Conservation (phyloP, 495 filamentous ascomycete species). For the Aspergillus steynii region DNA sequence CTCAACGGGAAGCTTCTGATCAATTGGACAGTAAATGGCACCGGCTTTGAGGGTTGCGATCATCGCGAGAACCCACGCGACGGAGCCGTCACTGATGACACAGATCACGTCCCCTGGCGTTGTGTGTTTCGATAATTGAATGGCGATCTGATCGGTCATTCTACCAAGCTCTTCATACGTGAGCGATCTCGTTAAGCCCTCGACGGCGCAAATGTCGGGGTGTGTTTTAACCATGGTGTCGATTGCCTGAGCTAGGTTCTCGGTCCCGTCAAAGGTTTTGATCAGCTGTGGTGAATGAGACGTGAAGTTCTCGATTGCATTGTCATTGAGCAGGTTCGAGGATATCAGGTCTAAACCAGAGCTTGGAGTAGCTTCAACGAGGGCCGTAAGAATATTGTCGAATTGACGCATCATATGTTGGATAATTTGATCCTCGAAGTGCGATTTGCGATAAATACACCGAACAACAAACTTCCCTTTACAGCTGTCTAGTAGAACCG, state of each 20-base stretch:
- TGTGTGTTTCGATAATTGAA: not conserved
- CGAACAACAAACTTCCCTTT: not conserved
- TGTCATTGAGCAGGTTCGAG: not conserved
- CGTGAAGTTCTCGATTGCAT: not conserved
- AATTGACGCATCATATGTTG: not conserved
- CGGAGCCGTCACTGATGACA: not conserved
- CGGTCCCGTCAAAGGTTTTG: too few relatives aligned
- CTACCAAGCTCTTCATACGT: not conserved
- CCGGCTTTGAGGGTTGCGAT: not conserved
- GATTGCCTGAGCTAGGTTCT: not conserved
- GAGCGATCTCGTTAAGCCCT: not conserved
- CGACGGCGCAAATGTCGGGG: not conserved
- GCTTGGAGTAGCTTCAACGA: not conserved
- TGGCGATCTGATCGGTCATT: not conserved
- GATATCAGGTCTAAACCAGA: not conserved
- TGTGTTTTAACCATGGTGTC: not conserved
- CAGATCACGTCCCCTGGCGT: not conserved
- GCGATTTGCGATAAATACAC: not conserved
- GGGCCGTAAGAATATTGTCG: not conserved
- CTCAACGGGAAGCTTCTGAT: not conserved
- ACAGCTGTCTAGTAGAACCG: not conserved
- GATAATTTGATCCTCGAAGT: not conserved
- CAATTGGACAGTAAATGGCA: not conserved
- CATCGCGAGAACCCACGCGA: not conserved
- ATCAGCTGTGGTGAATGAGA: not conserved